Evolutionary conservation across 2,329 filamentous ascomycete genomes (phyloP), one percentile per base, ranked within the genome.

Genomic region (Fusarium denticulatum): DNA sequence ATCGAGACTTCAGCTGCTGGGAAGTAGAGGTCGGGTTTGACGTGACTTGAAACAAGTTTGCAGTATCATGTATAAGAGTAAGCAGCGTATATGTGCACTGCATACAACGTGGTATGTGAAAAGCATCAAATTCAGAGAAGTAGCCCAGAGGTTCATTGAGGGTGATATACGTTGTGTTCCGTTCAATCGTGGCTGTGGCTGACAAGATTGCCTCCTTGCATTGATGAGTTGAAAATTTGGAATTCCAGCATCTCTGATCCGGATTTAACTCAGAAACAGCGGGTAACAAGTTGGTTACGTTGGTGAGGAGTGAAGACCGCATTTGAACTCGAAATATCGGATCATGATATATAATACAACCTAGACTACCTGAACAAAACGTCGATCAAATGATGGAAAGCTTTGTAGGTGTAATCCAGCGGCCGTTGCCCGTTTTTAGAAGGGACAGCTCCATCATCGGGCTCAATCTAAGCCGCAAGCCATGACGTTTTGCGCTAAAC

Each of bases 131-230:
- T 42, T n/a, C 28, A 24, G 28, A 39, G 39, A 50, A 57, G n/a
- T 40, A 45, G 26, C 24, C 39, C 26, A 62, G n/a, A 64, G 30
- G 32, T 49, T 45, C 40, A 6, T 46, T 28, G 15, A 40, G 32
- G 16, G 49, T 67, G 24, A 43, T 62, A 45, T 34, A 47, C 36
- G 46, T 69, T 70, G 66, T 40, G 59, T 69, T 65, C 47, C 43
- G 59, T 42, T 53, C 52, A 47, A 59, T 71, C 26, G 74, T 72
- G 74, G 69, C 64, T 76, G 74, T 71, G 74, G 72, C 59, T 76
- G 60, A 65, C 36, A 46, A 69, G 63, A 58, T 59, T 28, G 26
- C 47, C 71, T 69, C 71, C 71, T 62, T 74, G 71, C 67, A 73
- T 71, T 49, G 26, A 26, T 47, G 47, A 36, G 24, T 49, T 39